Percentiles rank a stretch among this genome's conserved stretches.
These are phyloP conservation scores for Heterobasidion irregulare DNA, from an alignment of 1,284 basidiomycete genomes.

Conservation along the genomic window DNA sequence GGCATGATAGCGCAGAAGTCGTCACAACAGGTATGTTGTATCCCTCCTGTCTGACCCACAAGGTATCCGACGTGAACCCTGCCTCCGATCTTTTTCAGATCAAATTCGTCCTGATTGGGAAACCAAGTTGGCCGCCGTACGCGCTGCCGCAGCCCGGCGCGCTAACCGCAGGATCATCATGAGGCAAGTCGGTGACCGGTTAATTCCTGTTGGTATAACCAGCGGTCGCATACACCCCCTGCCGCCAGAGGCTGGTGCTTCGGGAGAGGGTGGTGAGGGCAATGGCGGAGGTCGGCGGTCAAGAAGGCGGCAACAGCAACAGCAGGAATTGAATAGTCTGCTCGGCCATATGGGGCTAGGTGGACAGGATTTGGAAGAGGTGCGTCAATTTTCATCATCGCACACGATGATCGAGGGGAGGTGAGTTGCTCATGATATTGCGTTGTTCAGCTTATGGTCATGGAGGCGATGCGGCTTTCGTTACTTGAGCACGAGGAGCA, in stretches of 20 bases:
- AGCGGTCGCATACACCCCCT: constrained; percentile 68
- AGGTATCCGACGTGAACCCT: too few species aligned
- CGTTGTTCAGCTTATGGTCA: constrained; percentile 79
- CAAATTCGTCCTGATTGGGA: constrained; percentile 95
- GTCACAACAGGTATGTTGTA: constrained; percentile 72
- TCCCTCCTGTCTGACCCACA: constrained; percentile 5
- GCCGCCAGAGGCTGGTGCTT: constrained; percentile 36
- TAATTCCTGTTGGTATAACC: constrained; percentile 95
- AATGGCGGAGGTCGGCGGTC: constrained; percentile 42
- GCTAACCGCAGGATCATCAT: constrained; percentile 96
- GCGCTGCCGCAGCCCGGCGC: constrained; percentile 80
- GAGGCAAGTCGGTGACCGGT: constrained; percentile 95
- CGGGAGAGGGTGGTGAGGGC: constrained; percentile 22
- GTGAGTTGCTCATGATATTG: constrained; percentile 32
- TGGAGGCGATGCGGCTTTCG: constrained; percentile 97
- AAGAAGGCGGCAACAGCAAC: constrained; percentile 49
- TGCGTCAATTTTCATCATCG: constrained; percentile 25
- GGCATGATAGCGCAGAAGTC: constrained; percentile 75
- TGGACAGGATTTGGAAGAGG: constrained; percentile 86
- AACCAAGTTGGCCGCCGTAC: constrained; percentile 81
- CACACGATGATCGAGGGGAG: constrained; percentile 68
- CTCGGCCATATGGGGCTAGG: constrained; percentile 61
- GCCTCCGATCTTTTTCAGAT: constrained; percentile 39
- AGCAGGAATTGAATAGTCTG: constrained; percentile 45
- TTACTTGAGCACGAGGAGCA: constrained; percentile 86